A percentile compares a stretch with the other conserved stretches of the same genome.
phyloP scores from a whole-genome alignment of 306 rosid genomes.

The Cercis canadensis region DNA sequence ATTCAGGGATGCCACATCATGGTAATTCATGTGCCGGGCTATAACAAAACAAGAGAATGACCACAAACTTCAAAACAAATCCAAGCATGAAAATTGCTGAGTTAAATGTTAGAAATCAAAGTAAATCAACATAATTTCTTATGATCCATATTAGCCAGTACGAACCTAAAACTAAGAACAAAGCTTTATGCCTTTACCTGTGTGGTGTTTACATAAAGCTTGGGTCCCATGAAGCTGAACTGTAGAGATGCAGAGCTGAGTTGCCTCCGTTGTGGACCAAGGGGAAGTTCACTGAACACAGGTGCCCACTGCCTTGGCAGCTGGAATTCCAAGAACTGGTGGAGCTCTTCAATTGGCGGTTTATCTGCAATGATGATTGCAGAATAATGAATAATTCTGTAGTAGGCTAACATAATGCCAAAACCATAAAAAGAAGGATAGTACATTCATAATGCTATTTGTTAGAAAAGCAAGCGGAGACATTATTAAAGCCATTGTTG shows the following conservation, averaged over 20 bases:
- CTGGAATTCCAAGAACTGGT: conserved; percentile 98
- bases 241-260: conserved; percentile 76
- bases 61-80: conserved; percentile 4
- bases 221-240: conserved; percentile 96
- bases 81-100: neutral
- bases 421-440: too few relatives aligned
- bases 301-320: conserved; percentile 99
- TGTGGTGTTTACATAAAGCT: conserved; percentile 81
- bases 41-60: too few relatives aligned
- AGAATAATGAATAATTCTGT: conserved; percentile 30
- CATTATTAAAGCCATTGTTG: too few relatives aligned
- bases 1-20: too few relatives aligned
- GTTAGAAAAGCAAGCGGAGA: too few relatives aligned
- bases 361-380: conserved; percentile 66
- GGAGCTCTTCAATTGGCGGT: conserved; percentile 93
- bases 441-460: too few relatives aligned
- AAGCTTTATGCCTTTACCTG: conserved; percentile 67
- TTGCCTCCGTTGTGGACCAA: conserved; percentile 93
- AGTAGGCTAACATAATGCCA: neutral
- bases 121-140: conserved; percentile 14
- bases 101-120: conserved; percentile 16
- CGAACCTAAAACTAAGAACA: conserved; percentile 22
- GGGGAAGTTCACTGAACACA: conserved; percentile 95
- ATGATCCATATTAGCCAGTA: conserved; percentile 23
- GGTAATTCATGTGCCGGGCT: too few relatives aligned